Evolutionary conservation across 2,329 filamentous ascomycete genomes (phyloP), one percentile per base, ranked within the genome.

Genomic region (Plectosphaerella plurivora): DNA sequence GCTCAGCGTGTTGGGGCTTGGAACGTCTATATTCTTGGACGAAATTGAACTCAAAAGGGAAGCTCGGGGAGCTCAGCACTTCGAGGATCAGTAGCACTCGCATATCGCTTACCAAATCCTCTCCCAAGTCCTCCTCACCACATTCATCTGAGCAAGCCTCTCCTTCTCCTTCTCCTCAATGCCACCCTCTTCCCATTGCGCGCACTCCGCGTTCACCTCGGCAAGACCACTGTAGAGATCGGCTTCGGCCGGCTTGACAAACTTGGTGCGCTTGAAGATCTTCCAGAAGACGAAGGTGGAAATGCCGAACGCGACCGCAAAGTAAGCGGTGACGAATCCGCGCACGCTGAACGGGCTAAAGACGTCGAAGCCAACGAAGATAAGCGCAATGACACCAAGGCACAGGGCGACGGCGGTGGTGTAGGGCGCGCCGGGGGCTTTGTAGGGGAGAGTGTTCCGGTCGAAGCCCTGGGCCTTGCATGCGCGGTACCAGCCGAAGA

Each of bases 221-320:
- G 79, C 80, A 53, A 88, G 71, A 53, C 86, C 84, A 37, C 79
- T 79, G 35, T 77, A 61, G 42, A 89, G 65, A 64, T 90, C 86
- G 0, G 83, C 77, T 50, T 87, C 79, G 16, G 76, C 68, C 1
- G 82, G 73, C 46, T 71, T 73, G 50, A 78, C 68, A 54, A 79
- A 74, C 57, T 77, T 39, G 12, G 37, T 49, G 61, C 74, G 76
- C 65, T 86, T 82, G 58, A 81, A 52, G 2, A 87, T 9, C 68
- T 91, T 91, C 82, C 85, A 90, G 5, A 75, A 77, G 4, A 86
- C 24, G 61, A 81, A 91, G 9, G 91, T 70, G 5, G 73, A 61
- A 39, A 76, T 60, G 49, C 77, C 79, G 59, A 80, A 81, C 4
- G 74, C 73, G 33, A 82, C 66, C 9, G 71, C 76, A 60, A 82